Conservation (phyloP, 805 yeast species). For the Lipomyces oligophaga region DNA sequence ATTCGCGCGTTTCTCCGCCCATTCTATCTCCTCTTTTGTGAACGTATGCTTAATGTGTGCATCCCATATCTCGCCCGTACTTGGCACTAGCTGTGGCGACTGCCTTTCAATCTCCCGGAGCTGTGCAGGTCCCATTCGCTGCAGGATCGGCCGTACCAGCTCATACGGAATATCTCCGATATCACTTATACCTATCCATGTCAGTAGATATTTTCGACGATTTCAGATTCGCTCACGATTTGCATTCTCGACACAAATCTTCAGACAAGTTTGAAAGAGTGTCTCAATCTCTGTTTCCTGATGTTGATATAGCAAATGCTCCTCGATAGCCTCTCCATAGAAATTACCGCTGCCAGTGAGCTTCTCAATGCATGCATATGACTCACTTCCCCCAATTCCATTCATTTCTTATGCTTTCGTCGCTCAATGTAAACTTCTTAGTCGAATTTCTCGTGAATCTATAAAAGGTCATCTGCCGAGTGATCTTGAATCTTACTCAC, state of each 20-base stretch:
- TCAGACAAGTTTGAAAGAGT: constrained; percentile 22
- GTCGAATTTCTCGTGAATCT: background rate
- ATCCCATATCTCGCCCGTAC: constrained; percentile 38
- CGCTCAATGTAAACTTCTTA: background rate
- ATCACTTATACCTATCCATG: constrained; percentile 34
- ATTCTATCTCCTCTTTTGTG: constrained; percentile 31
- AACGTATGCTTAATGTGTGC: constrained; percentile 35
- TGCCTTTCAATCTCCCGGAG: constrained; percentile 23
- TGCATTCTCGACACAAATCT: constrained; percentile 31
- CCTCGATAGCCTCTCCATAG: background rate
- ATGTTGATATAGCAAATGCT: background rate
- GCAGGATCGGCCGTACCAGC: constrained; percentile 39
- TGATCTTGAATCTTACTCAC: no score
- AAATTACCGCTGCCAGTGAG: background rate
- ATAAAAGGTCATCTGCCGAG: no score
- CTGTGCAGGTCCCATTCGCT: constrained; percentile 36
- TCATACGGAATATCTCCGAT: constrained; percentile 41
- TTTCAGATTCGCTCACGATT: constrained; percentile 24
- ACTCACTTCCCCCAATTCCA: no score
- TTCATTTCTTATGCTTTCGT: background rate
- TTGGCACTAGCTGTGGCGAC: constrained; percentile 31
- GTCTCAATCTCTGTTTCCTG: constrained; percentile 1
- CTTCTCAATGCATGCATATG: no score
- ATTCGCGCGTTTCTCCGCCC: background rate
- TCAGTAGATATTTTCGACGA: background rate